Evolutionary conservation across 169 alveolate genomes (phyloP).

Genomic region (Eimeria praecox): DNA sequence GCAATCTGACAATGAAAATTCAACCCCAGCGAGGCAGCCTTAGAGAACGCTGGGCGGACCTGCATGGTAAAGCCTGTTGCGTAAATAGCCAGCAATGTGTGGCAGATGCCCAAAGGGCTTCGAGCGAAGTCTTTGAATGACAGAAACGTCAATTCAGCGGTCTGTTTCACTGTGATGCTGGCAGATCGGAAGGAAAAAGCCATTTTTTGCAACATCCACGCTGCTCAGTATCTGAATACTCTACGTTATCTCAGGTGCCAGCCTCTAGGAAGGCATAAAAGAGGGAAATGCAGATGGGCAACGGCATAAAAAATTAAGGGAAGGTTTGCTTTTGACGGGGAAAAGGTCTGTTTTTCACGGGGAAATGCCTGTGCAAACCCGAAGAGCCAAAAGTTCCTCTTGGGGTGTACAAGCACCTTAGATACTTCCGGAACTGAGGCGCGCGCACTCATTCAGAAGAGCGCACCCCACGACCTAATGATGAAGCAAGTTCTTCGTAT

Average conservation of each 20-base stretch:
- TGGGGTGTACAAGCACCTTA: conserved; percentile 48
- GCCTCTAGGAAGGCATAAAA: neutral
- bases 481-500: conserved; percentile 23
- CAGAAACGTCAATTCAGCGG: conserved; percentile 7
- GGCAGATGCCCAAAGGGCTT: conserved; percentile 80
- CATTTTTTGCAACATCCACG: conserved; percentile 10
- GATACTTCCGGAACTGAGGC: neutral
- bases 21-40: neutral
- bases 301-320: neutral
- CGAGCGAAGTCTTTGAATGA: conserved; percentile 67
- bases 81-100: conserved; percentile 71
- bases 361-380: neutral
- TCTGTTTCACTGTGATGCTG: conserved; percentile 31
- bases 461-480: neutral
- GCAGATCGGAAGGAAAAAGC: conserved; percentile 26
- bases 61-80: conserved; percentile 76
- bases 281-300: neutral
- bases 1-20: conserved; percentile 37
- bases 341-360: neutral
- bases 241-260: neutral
- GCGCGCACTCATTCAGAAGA: neutral
- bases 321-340: neutral
- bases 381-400: neutral
- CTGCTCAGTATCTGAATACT: neutral
- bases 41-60: conserved; percentile 27